Evolutionary conservation across 768 basidiomycete genomes (phyloP).

Genomic region (Chalciporus chontae): DNA sequence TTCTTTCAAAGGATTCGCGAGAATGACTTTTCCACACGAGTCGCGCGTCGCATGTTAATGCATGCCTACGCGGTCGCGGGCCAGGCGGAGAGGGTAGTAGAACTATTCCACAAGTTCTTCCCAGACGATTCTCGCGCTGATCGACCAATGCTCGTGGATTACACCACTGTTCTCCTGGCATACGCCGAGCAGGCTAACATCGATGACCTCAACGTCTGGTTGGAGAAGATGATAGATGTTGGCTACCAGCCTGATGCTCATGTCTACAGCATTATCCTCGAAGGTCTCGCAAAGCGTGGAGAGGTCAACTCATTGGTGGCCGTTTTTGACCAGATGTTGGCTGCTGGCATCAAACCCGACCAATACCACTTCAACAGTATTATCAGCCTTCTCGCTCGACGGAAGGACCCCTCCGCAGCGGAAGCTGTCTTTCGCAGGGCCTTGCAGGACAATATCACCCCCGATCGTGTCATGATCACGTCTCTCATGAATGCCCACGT

Average conservation of each 20-base stretch:
- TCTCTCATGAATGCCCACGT: constrained; percentile 82
- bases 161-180: constrained; percentile 53
- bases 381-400: constrained; percentile 60
- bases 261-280: constrained; percentile 59
- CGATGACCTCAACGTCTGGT: constrained; percentile 50
- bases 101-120: constrained; percentile 56
- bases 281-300: constrained; percentile 50
- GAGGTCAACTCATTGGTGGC: constrained; percentile 50
- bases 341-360: constrained; percentile 44
- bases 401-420: constrained; percentile 60
- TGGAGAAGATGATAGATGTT: constrained; percentile 46
- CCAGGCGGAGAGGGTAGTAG: constrained; percentile 37
- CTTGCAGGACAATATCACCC: constrained; percentile 54
- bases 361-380: constrained; percentile 60
- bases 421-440: constrained; percentile 66
- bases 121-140: constrained; percentile 34
- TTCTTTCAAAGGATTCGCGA: constrained; percentile 39
- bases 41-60: constrained; percentile 46
- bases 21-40: constrained; percentile 21
- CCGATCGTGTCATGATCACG: constrained; percentile 63
- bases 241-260: constrained; percentile 52
- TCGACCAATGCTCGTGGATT: constrained; percentile 48
- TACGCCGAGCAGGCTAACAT: constrained; percentile 45
- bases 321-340: constrained; percentile 61
- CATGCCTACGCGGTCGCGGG: constrained; percentile 52